Base-by-base conservation (phyloP, 192 early-diverging fungal genomes). In the Coemansia javaensis region DNA sequence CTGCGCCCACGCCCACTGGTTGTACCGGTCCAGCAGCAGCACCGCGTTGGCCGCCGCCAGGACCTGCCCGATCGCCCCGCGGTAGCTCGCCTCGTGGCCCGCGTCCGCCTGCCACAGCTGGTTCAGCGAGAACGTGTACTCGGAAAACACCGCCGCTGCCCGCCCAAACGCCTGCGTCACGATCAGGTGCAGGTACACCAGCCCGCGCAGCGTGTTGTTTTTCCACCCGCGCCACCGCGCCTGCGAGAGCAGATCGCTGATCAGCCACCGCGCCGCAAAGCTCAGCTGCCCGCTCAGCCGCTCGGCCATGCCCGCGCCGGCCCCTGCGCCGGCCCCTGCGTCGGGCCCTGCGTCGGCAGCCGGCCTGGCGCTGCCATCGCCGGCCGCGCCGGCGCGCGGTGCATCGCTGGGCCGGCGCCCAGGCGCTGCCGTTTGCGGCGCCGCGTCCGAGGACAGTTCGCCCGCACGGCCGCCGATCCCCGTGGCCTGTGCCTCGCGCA, bases 91-190 rank as follows among this genome's bases (percentile, higher is more conserved):
- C 12, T 50, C 36, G 15, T 62, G 58, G 2, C 43, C 41, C 2
- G 63, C 44, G 25, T 66, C 62, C 10, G 60, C 31, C 25, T 73
- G 63, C 63, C 57, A 62, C n/a, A 74, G 53, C 58, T 74, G 63
- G 35, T 66, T 74, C 18, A 74, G 42, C 21, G 70, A 74, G 49
- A 74, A 74, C 21, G 70, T 74, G 59, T 74, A 74, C 58, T 74
- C 63, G 11, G 63, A 65, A 32, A 74, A 66, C 49, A 66, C 39
- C 7, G 58, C 53, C 40, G 66, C 53, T 14, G 66, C 66, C n/a
- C 63, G 57, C 33, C 53, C 58, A 28, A 74, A 62, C 14, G 70
- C 53, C 53, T 74, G 70, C 11, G 40, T 57, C 22, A 74, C 35
- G 7, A 74, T 74, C 40, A 74, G 63, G 49, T 74, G 70, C 33